Evolutionary conservation across 75 land plant genomes (phyloP), one percentile per base, ranked within the genome.

Genomic region (Cupressus sempervirens): DNA sequence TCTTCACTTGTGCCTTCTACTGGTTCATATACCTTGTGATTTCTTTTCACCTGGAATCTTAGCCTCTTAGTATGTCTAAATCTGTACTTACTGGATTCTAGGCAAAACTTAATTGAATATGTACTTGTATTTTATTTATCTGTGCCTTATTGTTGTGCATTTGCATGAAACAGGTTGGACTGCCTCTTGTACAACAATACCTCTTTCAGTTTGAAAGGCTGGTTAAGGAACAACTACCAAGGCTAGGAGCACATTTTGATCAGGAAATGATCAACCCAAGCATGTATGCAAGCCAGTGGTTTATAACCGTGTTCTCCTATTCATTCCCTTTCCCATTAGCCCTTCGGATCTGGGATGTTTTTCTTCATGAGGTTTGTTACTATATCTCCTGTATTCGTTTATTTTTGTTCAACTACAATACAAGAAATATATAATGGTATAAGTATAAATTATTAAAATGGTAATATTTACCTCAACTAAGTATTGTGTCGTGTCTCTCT

Each of bases 271-370:
- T 98, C 50, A 98, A 95, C 84, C 98, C 99, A 65, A 98, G 98
- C 97, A 98, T 96, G 98, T 98, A 98, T 88, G 98, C 98, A 20
- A 98, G 99, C 80, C 99, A 98, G 85, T 98, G 99, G 99, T 98
- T 98, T 86, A 98, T 98, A 88, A 98, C 99, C 40, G 99, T 98
- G 62, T 98, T 98, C 88, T 95, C 99, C 12, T 98, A 98, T 89
- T 96, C 99, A 5, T 98, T 96, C 82, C 98, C 99, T 2, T 96
- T 96, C 83, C 93, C 95, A 58, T 84, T 98, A 86, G 94, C 98
- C 26, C 94, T 98, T 86, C 97, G 99, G 40, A 96, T 98, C 9
- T 98, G 99, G 99, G 99, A 98, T 90, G 96, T 96, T 62, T 98
- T 98, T 89, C 95, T 98, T 53, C 89, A 89, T 82, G 98, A 98